Percentiles rank a stretch among this genome's conserved stretches.
Conservation (phyloP, 768 basidiomycete species). For the Mycena belliarum region DNA sequence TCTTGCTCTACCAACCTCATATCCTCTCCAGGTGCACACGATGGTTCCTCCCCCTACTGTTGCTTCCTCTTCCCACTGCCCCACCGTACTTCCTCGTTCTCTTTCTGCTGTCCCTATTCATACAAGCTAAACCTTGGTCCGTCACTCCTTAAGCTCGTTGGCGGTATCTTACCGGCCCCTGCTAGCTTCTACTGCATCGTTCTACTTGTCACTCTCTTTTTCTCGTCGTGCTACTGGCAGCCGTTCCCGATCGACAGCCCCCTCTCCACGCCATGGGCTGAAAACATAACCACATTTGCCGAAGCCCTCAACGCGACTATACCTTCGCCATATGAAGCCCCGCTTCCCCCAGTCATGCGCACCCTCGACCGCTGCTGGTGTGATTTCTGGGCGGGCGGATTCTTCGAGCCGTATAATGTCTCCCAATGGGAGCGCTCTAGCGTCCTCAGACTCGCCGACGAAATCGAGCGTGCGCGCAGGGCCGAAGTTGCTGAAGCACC, state of each 20-base stretch:
- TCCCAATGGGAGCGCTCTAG: conserved; percentile 74
- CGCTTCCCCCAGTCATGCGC: conserved; percentile 59
- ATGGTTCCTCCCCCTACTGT: conserved; percentile 79
- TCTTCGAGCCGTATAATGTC: conserved; percentile 79
- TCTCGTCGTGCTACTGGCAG: conserved; percentile 90
- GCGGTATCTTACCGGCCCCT: too few relatives aligned
- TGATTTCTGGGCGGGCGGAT: conserved; percentile 60
- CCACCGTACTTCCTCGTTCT: conserved; percentile 78
- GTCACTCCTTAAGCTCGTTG: too few relatives aligned
- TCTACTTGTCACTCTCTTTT: conserved; percentile 77
- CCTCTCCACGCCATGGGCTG: conserved; percentile 66
- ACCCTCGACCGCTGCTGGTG: conserved; percentile 86
- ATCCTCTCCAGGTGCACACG: conserved; percentile 64
- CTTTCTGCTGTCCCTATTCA: conserved; percentile 72
- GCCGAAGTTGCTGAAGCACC: conserved; percentile 20
- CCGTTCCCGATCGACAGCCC: conserved; percentile 68
- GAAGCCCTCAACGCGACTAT: conserved; percentile 60
- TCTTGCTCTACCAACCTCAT: not conserved
- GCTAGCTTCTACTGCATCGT: conserved; percentile 87
- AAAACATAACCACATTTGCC: conserved; percentile 71
- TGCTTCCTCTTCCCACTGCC: conserved; percentile 78
- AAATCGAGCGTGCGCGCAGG: conserved; percentile 39
- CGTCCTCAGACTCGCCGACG: conserved; percentile 47
- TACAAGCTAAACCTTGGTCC: conserved; percentile 86
- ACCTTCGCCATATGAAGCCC: conserved; percentile 37